Conservation (phyloP, 2,329 filamentous ascomycete genomes). For the Hymenoscyphus scutula region DNA sequence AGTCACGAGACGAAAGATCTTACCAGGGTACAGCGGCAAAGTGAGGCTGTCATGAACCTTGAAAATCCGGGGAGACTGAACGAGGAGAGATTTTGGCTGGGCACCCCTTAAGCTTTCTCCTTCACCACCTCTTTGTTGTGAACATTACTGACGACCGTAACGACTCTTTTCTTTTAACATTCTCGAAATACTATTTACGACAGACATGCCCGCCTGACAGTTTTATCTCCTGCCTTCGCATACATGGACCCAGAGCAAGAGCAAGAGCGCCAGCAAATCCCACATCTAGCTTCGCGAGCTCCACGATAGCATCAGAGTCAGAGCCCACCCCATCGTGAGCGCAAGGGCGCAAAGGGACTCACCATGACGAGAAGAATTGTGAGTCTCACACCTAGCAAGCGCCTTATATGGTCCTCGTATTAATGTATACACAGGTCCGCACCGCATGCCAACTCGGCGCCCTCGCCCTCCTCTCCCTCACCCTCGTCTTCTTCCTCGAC, state of each 20-base stretch:
- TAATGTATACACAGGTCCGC: slow-evolving; percentile 45
- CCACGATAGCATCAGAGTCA: neutral
- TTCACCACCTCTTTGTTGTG: slow-evolving; percentile 3
- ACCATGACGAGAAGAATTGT: slow-evolving; percentile 39
- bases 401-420: no score
- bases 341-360: slow-evolving; percentile 9
- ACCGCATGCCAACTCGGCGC: slow-evolving; percentile 35
- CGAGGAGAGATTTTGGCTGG: neutral
- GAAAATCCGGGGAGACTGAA: slow-evolving; percentile 16
- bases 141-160: neutral
- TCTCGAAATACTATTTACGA: neutral
- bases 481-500: slow-evolving; percentile 64
- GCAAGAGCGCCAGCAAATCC: slow-evolving; percentile 5
- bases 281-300: neutral
- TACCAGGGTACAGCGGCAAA: neutral
- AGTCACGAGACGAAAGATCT: slow-evolving; percentile 7
- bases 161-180: neutral
- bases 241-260: slow-evolving; percentile 26
- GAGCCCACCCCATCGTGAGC: no score
- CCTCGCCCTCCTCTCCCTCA: slow-evolving; percentile 46
- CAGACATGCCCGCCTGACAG: slow-evolving; percentile 18
- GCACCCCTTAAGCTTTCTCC: neutral
- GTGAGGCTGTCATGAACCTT: neutral
- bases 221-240: slow-evolving; percentile 11
- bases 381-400: slow-evolving; percentile 11